phyloP scores from a whole-genome alignment of 129 eudicot species.

The Flaveria brownii region DNA sequence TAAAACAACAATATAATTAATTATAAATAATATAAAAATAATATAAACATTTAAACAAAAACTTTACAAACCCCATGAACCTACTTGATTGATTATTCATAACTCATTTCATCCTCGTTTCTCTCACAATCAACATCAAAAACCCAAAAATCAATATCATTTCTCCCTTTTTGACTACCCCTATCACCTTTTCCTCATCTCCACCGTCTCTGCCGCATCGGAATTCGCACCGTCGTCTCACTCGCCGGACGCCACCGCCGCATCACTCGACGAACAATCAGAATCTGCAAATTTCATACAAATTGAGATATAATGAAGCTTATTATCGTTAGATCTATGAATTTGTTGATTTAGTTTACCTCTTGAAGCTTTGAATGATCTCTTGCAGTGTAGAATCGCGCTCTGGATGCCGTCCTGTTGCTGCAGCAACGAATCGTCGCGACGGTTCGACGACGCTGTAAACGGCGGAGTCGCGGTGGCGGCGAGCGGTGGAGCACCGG shows the following conservation, averaged over 20 bases:
- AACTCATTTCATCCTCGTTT: constrained; percentile 37
- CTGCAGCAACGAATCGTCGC: constrained; percentile 80
- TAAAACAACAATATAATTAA: not conserved
- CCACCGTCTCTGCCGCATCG: constrained; percentile 22
- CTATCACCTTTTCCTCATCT: constrained; percentile 11
- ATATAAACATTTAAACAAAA: not conserved
- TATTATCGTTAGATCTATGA: not conserved
- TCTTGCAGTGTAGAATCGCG: constrained; percentile 92
- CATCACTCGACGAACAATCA: constrained; percentile 23
- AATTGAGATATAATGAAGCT: not conserved
- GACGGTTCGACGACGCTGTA: constrained; percentile 39
- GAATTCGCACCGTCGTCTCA: constrained; percentile 5
- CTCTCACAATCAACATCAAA: constrained; percentile 47
- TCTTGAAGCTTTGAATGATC: constrained; percentile 76
- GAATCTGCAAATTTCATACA: constrained; percentile 8
- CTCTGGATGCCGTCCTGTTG: constrained; percentile 93
- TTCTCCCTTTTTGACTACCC: constrained; percentile 22
- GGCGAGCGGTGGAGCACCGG: constrained; percentile 52
- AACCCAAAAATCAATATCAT: constrained; percentile 25
- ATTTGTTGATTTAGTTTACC: constrained; percentile 38
- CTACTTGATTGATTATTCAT: constrained; percentile 28
- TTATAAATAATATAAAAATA: not conserved
- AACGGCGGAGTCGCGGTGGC: constrained; percentile 32
- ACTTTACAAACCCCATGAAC: not conserved
- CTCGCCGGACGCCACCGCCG: constrained; percentile 20